Evolutionary conservation across 2,329 filamentous ascomycete species (phyloP).

Genomic region (Biscogniauxia mediterranea): DNA sequence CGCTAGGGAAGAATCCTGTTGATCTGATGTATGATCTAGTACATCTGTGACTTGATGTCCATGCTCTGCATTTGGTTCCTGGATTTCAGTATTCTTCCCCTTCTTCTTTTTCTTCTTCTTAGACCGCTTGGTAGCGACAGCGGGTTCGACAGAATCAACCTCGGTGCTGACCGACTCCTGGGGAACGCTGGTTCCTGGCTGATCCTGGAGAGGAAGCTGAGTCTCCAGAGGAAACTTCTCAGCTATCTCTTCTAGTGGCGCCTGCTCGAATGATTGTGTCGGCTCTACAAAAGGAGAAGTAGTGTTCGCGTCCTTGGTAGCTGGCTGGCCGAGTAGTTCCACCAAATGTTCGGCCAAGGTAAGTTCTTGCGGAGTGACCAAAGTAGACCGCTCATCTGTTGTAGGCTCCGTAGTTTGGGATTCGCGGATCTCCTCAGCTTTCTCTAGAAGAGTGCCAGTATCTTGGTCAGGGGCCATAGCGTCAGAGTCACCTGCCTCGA

Average conservation of each 20-base stretch:
- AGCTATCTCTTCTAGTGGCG: conserved; percentile 8
- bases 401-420: conserved; percentile 14
- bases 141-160: conserved; percentile 6
- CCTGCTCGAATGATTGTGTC: conserved; percentile 1
- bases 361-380: conserved; percentile 4
- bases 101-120: conserved; percentile 36
- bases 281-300: conserved; percentile 5
- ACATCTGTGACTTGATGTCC: conserved; percentile 8
- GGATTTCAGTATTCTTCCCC: conserved; percentile 13
- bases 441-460: conserved; percentile 11
- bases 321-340: conserved; percentile 2
- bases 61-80: conserved; percentile 9
- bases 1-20: conserved; percentile 7
- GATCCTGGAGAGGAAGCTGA: conserved; percentile 9
- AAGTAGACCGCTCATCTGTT: conserved; percentile 8
- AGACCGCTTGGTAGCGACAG: conserved; percentile 26
- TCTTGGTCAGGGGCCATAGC: neutral
- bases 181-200: conserved; percentile 5
- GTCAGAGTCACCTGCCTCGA: neutral
- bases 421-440: conserved; percentile 21
- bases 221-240: conserved; percentile 1
- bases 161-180: conserved; percentile 11
- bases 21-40: conserved; percentile 5
- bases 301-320: neutral
- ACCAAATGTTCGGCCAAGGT: conserved; percentile 3